Evolutionary conservation across 2,329 filamentous ascomycete species (phyloP).

Genomic region (Paraconiothyrium sp.): DNA sequence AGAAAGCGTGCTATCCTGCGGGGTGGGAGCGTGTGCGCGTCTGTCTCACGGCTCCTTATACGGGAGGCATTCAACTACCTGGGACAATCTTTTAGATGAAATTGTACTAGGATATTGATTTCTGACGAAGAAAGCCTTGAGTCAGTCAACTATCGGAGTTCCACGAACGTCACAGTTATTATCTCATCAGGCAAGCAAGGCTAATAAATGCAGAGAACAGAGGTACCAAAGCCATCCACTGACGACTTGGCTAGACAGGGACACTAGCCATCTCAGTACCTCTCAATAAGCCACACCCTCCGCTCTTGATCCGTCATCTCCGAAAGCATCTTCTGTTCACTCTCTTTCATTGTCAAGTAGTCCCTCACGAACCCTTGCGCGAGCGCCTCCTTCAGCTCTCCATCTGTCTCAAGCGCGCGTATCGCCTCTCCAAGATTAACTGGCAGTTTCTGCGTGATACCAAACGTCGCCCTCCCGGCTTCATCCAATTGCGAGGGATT

Average conservation of each 20-base stretch:
- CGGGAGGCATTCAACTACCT: too few species aligned
- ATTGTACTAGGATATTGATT: too few species aligned
- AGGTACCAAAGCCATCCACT: background rate
- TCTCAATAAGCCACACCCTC: constrained; percentile 70
- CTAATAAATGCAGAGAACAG: background rate
- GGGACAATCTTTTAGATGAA: too few species aligned
- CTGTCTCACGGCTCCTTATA: background rate
- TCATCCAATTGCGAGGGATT: constrained; percentile 37
- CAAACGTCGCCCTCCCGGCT: constrained; percentile 59
- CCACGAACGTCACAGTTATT: background rate
- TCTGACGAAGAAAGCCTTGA: too few species aligned
- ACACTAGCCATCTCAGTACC: constrained; percentile 61
- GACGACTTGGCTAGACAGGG: background rate
- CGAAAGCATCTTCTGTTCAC: constrained; percentile 63
- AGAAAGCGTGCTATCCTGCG: background rate
- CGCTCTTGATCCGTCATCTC: constrained; percentile 60
- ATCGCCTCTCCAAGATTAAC: constrained; percentile 65
- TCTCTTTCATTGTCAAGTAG: constrained; percentile 68
- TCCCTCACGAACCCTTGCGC: constrained; percentile 62
- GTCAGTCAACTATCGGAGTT: too few species aligned
- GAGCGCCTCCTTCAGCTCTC: constrained; percentile 57
- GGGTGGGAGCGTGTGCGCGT: constrained; percentile 4
- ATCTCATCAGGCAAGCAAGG: background rate
- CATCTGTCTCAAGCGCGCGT: constrained; percentile 59
- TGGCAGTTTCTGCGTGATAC: constrained; percentile 66